These are phyloP conservation scores for Osmanthus fragrans DNA, from an alignment of 257 asterid species.

Conservation along the genomic window DNA sequence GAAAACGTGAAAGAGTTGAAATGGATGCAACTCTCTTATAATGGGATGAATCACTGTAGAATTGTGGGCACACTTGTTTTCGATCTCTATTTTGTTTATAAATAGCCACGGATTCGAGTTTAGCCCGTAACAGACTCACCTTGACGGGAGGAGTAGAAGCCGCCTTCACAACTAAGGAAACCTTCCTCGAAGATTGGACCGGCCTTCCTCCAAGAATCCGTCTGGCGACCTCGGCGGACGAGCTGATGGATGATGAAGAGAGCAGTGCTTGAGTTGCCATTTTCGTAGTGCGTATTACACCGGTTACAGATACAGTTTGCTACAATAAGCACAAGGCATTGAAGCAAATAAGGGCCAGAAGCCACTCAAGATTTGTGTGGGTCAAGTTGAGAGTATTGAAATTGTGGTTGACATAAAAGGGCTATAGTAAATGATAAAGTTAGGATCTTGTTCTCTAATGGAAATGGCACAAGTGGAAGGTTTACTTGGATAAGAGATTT, in stretches of 20 bases:
- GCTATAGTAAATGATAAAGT: constrained; percentile 42
- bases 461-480: constrained; percentile 47
- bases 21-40: too few species aligned
- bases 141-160: constrained; percentile 80
- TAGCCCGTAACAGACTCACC: constrained; percentile 31
- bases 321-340: constrained; percentile 13
- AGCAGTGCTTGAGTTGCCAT: constrained; percentile 93
- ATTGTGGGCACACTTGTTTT: too few species aligned
- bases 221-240: constrained; percentile 73
- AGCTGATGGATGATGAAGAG: constrained; percentile 86
- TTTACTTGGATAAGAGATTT: constrained; percentile 51
- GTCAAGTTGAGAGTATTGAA: constrained; percentile 30
- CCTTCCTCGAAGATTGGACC: constrained; percentile 53
- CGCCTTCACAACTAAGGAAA: constrained; percentile 71
- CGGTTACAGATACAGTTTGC: background rate
- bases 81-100: too few species aligned
- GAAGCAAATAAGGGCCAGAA: constrained; percentile 26
- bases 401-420: constrained; percentile 51
- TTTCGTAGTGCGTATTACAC: background rate
- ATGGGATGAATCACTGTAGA: too few species aligned
- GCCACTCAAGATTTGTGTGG: constrained; percentile 39
- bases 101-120: background rate
- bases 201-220: constrained; percentile 63
- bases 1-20: too few species aligned
- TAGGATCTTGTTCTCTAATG: constrained; percentile 58